A percentile compares a stretch with the other conserved stretches of the same genome.
Conservation (phyloP, 176 grass and related monocot species). For the Avena insularis region DNA sequence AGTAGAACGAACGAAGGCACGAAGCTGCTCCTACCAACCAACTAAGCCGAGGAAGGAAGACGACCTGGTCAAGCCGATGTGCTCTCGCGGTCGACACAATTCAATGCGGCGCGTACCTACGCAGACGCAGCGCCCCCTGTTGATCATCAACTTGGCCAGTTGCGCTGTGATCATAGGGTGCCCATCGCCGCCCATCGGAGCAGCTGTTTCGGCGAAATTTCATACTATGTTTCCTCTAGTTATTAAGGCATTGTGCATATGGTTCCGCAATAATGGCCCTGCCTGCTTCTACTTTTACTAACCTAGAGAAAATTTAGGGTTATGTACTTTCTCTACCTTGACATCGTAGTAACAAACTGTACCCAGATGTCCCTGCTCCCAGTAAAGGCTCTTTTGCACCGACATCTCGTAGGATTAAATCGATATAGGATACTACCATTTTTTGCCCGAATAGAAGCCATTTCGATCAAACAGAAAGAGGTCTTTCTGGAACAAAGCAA, state of each 20-base stretch:
- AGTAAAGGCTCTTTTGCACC: neutral
- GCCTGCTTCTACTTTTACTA: neutral
- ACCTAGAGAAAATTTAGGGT: neutral
- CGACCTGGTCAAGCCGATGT: neutral
- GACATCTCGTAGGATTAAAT: neutral
- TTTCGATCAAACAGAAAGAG: no score
- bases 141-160: constrained; percentile 21
- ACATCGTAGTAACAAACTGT: constrained; percentile 1
- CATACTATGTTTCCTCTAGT: neutral
- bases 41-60: neutral
- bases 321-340: neutral
- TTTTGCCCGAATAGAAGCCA: no score
- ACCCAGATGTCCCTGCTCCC: neutral
- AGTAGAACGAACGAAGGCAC: neutral
- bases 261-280: neutral
- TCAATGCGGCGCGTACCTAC: constrained; percentile 24
- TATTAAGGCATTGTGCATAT: neutral
- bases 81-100: neutral
- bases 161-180: neutral
- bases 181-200: neutral
- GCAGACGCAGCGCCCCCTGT: neutral
- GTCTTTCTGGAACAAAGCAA: no score
- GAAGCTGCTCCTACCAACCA: neutral
- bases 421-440: neutral
- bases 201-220: neutral